Conservation (phyloP, 805 yeast genomes). For the Candida broadrunensis region DNA sequence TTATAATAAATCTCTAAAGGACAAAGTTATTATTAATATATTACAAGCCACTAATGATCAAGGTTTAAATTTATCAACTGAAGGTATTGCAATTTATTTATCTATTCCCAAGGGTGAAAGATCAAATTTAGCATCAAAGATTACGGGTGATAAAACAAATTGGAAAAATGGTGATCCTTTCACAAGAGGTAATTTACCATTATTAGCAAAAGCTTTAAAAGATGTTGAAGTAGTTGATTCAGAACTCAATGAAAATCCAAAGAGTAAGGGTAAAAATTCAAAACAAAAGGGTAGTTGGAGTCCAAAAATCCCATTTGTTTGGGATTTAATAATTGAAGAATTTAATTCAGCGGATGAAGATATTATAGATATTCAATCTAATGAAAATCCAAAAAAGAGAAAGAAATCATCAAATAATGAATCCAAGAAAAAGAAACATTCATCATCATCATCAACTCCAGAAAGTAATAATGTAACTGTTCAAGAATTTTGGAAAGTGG, state of each 20-base stretch:
- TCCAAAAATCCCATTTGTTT: constrained; percentile 72
- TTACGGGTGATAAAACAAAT: constrained; percentile 18
- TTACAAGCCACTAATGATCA: constrained; percentile 46
- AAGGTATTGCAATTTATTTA: constrained; percentile 75
- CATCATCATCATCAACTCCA: constrained; percentile 3
- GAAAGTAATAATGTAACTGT: constrained; percentile 27
- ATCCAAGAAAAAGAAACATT: constrained; percentile 14
- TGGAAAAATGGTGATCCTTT: constrained; percentile 81
- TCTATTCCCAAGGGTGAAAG: constrained; percentile 39
- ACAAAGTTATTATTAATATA: constrained; percentile 21
- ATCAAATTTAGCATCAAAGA: constrained; percentile 5
- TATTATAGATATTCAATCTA: constrained; percentile 17
- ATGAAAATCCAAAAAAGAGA: constrained; percentile 32
- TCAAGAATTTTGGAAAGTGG: constrained; percentile 73
- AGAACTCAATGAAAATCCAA: constrained; percentile 27
- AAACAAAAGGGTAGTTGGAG: constrained; percentile 70
- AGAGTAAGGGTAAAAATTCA: constrained; percentile 20
- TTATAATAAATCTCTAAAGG: constrained; percentile 15
- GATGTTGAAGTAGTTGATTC: constrained; percentile 47
- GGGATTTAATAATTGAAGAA: constrained; percentile 58
- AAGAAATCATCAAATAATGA: constrained; percentile 25
- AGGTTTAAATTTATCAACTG: constrained; percentile 65
- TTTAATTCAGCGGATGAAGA: constrained; percentile 20
- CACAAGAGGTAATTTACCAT: constrained; percentile 60
- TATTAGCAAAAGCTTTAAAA: constrained; percentile 60